Evolutionary conservation across 2,329 filamentous ascomycete genomes (phyloP), one percentile per base, ranked within the genome.

Genomic region (Xylaria sp.): DNA sequence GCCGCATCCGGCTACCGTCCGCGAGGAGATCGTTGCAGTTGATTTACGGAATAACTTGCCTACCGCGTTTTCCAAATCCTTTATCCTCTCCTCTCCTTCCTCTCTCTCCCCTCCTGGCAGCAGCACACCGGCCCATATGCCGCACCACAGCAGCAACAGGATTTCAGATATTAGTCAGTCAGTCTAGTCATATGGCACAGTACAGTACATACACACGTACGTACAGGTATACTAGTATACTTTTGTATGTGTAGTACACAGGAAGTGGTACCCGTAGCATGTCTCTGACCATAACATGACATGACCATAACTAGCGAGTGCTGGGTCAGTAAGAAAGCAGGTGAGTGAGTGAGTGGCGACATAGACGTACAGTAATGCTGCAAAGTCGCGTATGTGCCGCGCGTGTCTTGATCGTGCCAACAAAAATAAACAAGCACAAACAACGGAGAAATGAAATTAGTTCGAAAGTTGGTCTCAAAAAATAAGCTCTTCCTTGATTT

Each of bases 1-100:
- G 57, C 54, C 64, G 69, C 69, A 62, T 54, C 67, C 64, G 67
- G 62, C 51, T 63, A 57, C 60, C 41, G 69, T 46, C 58, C 64
- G 65, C 67, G 57, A 67, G 67, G 65, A 62, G 69, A 67, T 69
- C 61, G 69, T 65, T 62, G 67, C 62, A 70, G 64, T 60, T 59
- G 64, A 60, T 51, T 46, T 51, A 51, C 61, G 39, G 37, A 23
- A 54, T 37, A 63, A 59, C 59, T 48, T 65, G 64, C 51, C 44
- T 63, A 65, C 60, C 65, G 52, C 63, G 55, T 68, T 50, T 65
- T 59, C 65, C 65, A 61, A 70, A 64, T 67, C 2, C 34, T 37
- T 37, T 37, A 37, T 37, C 34, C 34, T 37, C 34, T 37, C 34
- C 34, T 37, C 34, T 28, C 28, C 3, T 28, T 28, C 28, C 28